A percentile compares a stretch with the other conserved stretches of the same genome.
Conservation (phyloP, 129 eudicot genomes). For the Saussurea involucrata region DNA sequence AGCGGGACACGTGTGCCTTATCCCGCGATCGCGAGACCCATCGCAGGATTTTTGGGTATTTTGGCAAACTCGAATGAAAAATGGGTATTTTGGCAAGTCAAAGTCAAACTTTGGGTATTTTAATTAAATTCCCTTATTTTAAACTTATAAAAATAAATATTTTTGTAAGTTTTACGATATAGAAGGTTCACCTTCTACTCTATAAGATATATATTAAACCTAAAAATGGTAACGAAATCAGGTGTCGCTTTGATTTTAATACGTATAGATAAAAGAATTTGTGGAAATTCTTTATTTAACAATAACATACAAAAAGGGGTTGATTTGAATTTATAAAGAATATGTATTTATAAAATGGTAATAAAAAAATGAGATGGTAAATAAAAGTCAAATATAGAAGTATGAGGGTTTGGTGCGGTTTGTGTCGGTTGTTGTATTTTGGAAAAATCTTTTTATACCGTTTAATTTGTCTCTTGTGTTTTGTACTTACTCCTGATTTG, state of each 20-base stretch:
- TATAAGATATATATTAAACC: background rate
- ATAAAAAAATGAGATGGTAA: background rate
- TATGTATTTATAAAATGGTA: background rate
- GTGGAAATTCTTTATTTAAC: background rate
- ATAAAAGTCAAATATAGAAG: constrained; percentile 10
- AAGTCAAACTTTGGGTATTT: too few species aligned
- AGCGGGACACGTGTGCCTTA: too few species aligned
- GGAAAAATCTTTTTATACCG: constrained; percentile 7
- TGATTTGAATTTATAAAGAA: background rate
- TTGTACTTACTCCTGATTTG: constrained; percentile 29
- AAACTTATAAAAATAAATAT: background rate
- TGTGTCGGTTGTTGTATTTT: constrained; percentile 28
- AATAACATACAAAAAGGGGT: background rate
- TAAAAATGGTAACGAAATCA: background rate
- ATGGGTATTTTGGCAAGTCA: too few species aligned
- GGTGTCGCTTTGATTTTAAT: background rate
- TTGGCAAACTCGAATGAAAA: too few species aligned
- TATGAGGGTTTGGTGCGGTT: constrained; percentile 18
- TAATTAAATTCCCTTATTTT: too few species aligned
- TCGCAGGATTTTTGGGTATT: too few species aligned
- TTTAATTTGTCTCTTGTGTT: constrained; percentile 19
- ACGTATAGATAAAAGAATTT: too few species aligned
- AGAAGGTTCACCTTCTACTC: background rate
- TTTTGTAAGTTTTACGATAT: background rate
- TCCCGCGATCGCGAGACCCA: too few species aligned